phyloP scores from a whole-genome alignment of 805 yeast species.

The Pachysolen tannophilus region DNA sequence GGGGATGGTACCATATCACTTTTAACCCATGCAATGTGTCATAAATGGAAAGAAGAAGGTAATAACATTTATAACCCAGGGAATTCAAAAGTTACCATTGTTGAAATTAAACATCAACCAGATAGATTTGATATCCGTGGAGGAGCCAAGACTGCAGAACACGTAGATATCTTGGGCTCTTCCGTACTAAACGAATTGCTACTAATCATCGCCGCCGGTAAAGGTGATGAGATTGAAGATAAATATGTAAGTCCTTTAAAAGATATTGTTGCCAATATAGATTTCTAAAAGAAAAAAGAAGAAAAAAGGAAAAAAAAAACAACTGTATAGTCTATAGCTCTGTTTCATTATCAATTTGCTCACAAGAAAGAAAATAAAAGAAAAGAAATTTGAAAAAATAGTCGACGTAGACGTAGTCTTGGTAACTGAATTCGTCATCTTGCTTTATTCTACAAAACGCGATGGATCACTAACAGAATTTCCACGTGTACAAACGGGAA shows the following conservation, averaged over 20 bases:
- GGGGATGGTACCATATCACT: slow-evolving; percentile 96
- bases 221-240: slow-evolving; percentile 59
- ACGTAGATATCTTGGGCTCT: slow-evolving; percentile 92
- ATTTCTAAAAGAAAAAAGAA: slow-evolving; percentile 24
- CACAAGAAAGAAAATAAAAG: not conserved
- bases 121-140: slow-evolving; percentile 92
- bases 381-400: too few species aligned
- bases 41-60: slow-evolving; percentile 69
- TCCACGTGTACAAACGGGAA: too few species aligned
- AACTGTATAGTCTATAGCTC: not conserved
- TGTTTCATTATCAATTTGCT: not conserved
- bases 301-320: not conserved
- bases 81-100: slow-evolving; percentile 59
- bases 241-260: slow-evolving; percentile 49
- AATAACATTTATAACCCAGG: slow-evolving; percentile 77
- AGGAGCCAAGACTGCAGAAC: slow-evolving; percentile 96
- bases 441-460: too few species aligned
- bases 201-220: slow-evolving; percentile 74
- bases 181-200: slow-evolving; percentile 86
- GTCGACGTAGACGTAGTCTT: too few species aligned
- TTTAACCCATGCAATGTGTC: slow-evolving; percentile 83
- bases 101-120: slow-evolving; percentile 91
- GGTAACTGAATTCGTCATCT: too few species aligned
- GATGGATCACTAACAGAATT: too few species aligned
- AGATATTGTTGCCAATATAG: slow-evolving; percentile 51